Base-by-base conservation (phyloP, 768 basidiomycete genomes). In the Rhizopogon rudus region DNA sequence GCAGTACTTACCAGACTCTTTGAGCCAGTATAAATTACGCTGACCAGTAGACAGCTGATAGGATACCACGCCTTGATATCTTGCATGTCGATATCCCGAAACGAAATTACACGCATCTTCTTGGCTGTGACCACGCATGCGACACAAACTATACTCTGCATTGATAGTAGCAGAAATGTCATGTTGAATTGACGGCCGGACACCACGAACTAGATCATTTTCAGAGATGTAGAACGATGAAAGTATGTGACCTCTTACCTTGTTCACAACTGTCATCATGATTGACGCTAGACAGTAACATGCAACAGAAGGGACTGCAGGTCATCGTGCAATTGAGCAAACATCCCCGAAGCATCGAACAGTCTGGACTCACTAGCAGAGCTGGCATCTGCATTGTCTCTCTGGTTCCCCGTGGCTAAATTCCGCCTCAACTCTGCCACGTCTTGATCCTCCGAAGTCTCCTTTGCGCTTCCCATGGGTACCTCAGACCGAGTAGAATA, bases 221-320 rank as follows among this genome's bases (percentile, higher is more conserved):
- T 55, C 61, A 52, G 44, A 35, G 12, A 16, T 3, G 28, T 16
- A 29, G 5, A 50, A 37, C 2, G 14, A 25, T 25, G 5, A 6
- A 37, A 16, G 17, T 31, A 25, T 9, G 3, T 10, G 22, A n/a
- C 20, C 20, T 37, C 16, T 55, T 58, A 93, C 95, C 80, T 98
- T 98, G 77, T 98, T 98, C 59, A 96, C 84, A 44, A 98, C 80
- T 0, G 97, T 99, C 97, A 99, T 99, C 46, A 95, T 72, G 60
- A 98, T 96, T 1, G 91, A 93, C 1, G 95, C 92, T 13, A 89
- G 56, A 66, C 97, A 98, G 69, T 98, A 98, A 65, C 88, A 89
- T 55, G 87, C 58, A 59, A 98, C 88, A 35, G 97, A 85, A 31
- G 88, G 77, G 17, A 88, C 91, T 93, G 63, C 31, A 51, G 4